Evolutionary conservation across 169 alveolate species (phyloP), one percentile per base, ranked within the genome.

Genomic region (Babesia divergens): DNA sequence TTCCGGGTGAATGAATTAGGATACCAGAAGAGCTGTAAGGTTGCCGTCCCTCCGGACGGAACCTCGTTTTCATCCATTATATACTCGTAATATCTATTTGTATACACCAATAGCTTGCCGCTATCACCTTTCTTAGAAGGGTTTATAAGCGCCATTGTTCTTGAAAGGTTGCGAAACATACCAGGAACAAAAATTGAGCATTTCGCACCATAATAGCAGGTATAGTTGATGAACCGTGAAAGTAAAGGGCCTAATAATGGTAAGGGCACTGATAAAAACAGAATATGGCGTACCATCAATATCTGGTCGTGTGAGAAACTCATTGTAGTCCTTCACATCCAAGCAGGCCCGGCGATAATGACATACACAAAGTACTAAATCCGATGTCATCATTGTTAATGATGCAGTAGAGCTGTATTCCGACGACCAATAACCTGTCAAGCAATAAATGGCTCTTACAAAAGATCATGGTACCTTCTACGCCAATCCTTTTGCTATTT

Each of bases 151-250:
- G 3, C 24, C 62, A 32, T 53, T 40, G 1, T 14, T 44, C 46
- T 66, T 24, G 22, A 5, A 11, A 8, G 74, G 3, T 3, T n/a
- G 6, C 16, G 20, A 20, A 24, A 76, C 2, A 6, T 43, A 16
- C 85, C 85, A 1, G 18, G 13, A 16, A 76, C 51, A 3, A 53
- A 14, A 3, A 76, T 53, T n/a, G 66, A 20, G 53, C 85, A 76
- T 31, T 37, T 65, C 26, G 22, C 49, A 7, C 85, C 85, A 31
- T 35, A 38, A 1, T 53, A 26, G 42, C 85, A 76, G 28, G 34
- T 59, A 22, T 24, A 58, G 5, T 4, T 14, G 18, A 76, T 3
- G n/a, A n/a, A n/a, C n/a, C n/a, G n/a, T n/a, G n/a, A n/a, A n/a
- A n/a, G n/a, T n/a, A n/a, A n/a, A n/a, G n/a, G n/a, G n/a, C n/a